Percentiles rank a stretch among this genome's conserved stretches.
These are phyloP conservation scores for Coemansia sp. DNA, from an alignment of 192 early-diverging fungal species.

Conservation along the genomic window DNA sequence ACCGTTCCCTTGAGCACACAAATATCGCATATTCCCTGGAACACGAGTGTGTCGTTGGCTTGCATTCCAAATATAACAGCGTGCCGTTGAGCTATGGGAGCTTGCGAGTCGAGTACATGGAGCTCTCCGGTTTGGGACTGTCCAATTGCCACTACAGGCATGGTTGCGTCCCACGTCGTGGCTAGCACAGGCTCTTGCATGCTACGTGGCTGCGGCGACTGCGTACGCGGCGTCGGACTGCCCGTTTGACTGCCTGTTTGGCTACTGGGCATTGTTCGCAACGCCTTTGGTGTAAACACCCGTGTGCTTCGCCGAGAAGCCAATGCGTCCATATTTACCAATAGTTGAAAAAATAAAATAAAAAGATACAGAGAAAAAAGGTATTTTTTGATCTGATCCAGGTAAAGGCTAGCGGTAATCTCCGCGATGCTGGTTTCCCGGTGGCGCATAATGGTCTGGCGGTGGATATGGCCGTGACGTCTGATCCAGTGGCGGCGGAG, in stretches of 20 bases:
- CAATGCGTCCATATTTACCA: not conserved
- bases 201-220: conserved; percentile 7
- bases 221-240: conserved; percentile 7
- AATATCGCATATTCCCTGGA: conserved; percentile 46
- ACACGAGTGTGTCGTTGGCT: conserved; percentile 17
- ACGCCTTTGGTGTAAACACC: conserved; percentile 24
- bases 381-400: not conserved
- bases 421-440: not conserved
- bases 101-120: not conserved
- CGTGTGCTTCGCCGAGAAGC: conserved; percentile 15
- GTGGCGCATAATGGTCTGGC: not conserved
- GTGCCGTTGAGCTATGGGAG: conserved; percentile 8
- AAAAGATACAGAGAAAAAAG: conserved; percentile 1
- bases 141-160: no score
- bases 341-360: not conserved
- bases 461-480: not conserved
- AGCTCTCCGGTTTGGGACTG: not conserved
- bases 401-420: not conserved
- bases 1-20: conserved; percentile 34
- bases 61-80: conserved; percentile 28
- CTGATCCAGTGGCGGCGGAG: not conserved
- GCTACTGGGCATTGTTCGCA: not conserved
- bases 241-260: conserved; percentile 9
- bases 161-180: conserved; percentile 19
- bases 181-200: conserved; percentile 10